Percentiles rank a stretch among this genome's conserved stretches.
phyloP scores from a whole-genome alignment of 2,329 filamentous ascomycete genomes.

The Sclerotinia sclerotiorum region DNA sequence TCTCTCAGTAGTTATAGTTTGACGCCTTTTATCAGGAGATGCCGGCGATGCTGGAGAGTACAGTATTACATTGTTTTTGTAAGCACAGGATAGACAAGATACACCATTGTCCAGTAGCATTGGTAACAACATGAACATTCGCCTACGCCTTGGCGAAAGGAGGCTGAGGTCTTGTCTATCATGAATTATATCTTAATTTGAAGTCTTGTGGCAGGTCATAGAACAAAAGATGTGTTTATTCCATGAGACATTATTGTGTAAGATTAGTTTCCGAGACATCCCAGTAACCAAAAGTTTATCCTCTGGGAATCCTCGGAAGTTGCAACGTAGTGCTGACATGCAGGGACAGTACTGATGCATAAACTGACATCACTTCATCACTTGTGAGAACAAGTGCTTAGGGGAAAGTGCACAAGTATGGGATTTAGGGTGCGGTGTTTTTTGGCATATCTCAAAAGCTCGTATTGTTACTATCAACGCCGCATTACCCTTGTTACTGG shows the following conservation, averaged over 20 bases:
- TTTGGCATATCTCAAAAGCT: slow-evolving; percentile 16
- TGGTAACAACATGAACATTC: not conserved
- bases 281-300: not conserved
- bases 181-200: not conserved
- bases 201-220: not conserved
- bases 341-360: slow-evolving; percentile 16
- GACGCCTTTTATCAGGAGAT: not conserved
- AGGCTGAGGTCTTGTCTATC: not conserved
- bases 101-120: not conserved
- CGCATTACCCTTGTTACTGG: slow-evolving; percentile 10
- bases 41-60: not conserved
- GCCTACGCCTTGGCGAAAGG: slow-evolving; percentile 12
- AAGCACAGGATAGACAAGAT: not conserved
- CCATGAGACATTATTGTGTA: not conserved
- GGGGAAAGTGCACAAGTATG: not conserved
- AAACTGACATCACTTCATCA: slow-evolving; percentile 13
- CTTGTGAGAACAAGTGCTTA: not conserved
- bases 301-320: not conserved
- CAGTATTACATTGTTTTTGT: not conserved
- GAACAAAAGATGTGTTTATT: not conserved
- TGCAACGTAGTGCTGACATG: slow-evolving; percentile 15
- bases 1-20: not conserved
- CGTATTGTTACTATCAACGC: slow-evolving; percentile 15
- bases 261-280: slow-evolving; percentile 6
- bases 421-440: not conserved